Conservation (phyloP, 2,329 filamentous ascomycete species). For the Rhynchosporium graminicola region DNA sequence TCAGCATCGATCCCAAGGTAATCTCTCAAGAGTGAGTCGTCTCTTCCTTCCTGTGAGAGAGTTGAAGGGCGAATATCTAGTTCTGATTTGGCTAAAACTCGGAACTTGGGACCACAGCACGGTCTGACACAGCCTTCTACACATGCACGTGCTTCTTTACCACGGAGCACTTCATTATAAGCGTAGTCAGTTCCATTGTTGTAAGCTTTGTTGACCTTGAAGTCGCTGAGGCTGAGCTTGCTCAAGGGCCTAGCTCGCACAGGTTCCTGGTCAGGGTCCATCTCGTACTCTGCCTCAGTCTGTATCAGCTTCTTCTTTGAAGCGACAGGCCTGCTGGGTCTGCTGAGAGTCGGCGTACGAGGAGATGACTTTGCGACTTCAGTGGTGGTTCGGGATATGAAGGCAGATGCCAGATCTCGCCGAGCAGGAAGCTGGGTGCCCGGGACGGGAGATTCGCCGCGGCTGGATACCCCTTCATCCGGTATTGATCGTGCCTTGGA, state of each 20-base stretch:
- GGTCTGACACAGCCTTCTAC: slow-evolving; percentile 62
- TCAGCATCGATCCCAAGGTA: slow-evolving; percentile 57
- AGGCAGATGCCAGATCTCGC: slow-evolving; percentile 7
- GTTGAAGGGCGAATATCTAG: slow-evolving; percentile 27
- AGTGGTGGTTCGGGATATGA: slow-evolving; percentile 3
- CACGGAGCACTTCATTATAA: slow-evolving; percentile 61
- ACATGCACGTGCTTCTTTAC: slow-evolving; percentile 57
- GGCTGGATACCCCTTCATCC: neutral
- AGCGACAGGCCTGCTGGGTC: neutral
- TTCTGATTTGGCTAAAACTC: slow-evolving; percentile 34
- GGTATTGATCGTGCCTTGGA: slow-evolving; percentile 1
- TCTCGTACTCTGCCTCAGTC: slow-evolving; percentile 9
- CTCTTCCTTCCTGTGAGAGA: slow-evolving; percentile 42
- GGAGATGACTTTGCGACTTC: slow-evolving; percentile 2
- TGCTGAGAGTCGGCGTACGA: neutral
- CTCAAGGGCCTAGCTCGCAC: slow-evolving; percentile 45
- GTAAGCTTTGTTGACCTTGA: slow-evolving; percentile 63
- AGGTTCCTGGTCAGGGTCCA: slow-evolving; percentile 32
- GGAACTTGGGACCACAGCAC: slow-evolving; percentile 50
- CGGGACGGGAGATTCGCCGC: neutral
- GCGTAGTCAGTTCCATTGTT: slow-evolving; percentile 62
- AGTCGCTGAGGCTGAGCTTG: slow-evolving; percentile 52
- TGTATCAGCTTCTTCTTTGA: slow-evolving; percentile 7
- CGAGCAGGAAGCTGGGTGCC: slow-evolving; percentile 10
- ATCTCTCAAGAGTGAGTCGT: slow-evolving; percentile 54